These are phyloP conservation scores for Gymnopilus junonius DNA, from an alignment of 768 basidiomycete species.

Conservation along the genomic window DNA sequence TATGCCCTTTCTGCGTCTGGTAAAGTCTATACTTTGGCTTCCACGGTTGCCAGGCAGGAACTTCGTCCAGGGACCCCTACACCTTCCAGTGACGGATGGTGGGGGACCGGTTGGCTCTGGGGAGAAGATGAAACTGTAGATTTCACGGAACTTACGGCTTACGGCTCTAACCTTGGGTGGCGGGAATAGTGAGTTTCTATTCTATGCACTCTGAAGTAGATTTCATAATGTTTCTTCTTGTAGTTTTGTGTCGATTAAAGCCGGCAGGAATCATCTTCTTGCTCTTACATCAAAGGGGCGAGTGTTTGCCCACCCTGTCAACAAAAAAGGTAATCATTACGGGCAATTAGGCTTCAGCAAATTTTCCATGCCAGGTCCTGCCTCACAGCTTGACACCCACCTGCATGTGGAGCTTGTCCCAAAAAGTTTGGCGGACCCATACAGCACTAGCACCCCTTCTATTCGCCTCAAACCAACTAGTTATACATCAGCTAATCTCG, in stretches of 20 bases:
- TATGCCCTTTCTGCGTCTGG: conserved; percentile 84
- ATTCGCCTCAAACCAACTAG: conserved; percentile 34
- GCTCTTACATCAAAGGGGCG: conserved; percentile 76
- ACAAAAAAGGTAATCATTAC: conserved; percentile 73
- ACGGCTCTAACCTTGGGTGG: conserved; percentile 52
- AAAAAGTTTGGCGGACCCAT: conserved; percentile 56
- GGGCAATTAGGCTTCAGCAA: conserved; percentile 85
- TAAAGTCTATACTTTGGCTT: conserved; percentile 69
- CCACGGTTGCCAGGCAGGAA: conserved; percentile 52
- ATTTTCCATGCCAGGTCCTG: conserved; percentile 51
- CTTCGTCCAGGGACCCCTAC: conserved; percentile 41
- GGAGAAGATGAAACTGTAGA: conserved; percentile 55
- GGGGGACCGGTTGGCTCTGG: conserved; percentile 64
- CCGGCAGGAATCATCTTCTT: conserved; percentile 75
- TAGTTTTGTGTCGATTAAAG: conserved; percentile 76
- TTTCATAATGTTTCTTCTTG: neutral
- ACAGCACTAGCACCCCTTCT: conserved; percentile 47
- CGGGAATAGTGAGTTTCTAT: conserved; percentile 63
- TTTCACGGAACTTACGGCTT: conserved; percentile 64
- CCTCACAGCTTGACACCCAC: conserved; percentile 33
- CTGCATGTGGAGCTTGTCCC: conserved; percentile 60
- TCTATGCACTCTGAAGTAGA: neutral
- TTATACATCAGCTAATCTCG: conserved; percentile 35
- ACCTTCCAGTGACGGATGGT: conserved; percentile 57
- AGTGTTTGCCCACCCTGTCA: conserved; percentile 78